Conservation (phyloP, 164 flowering plant genomes). For the Nelumbo lutea region DNA sequence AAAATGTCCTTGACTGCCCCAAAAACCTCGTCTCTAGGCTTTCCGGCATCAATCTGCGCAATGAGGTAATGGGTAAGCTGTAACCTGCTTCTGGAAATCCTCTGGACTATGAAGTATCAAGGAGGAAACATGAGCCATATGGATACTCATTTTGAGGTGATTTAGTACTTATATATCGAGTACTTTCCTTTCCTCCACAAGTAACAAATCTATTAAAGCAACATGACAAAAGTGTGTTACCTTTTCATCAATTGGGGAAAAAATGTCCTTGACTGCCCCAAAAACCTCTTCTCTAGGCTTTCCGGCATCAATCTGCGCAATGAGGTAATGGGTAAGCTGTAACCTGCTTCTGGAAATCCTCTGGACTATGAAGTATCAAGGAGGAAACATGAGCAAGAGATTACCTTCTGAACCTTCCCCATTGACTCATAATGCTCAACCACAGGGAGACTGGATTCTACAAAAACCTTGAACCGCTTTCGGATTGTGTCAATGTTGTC, state of each 20-base stretch:
- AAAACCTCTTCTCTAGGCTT: slow-evolving; percentile 78
- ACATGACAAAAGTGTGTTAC: slow-evolving; percentile 24
- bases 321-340: neutral
- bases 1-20: slow-evolving; percentile 62
- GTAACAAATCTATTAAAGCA: neutral
- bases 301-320: slow-evolving; percentile 71
- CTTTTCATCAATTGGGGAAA: slow-evolving; percentile 40
- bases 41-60: slow-evolving; percentile 76
- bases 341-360: neutral
- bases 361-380: neutral
- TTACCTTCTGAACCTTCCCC: slow-evolving; percentile 27
- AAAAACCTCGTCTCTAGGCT: slow-evolving; percentile 74
- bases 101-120: neutral
- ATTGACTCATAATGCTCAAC: slow-evolving; percentile 21
- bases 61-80: neutral
- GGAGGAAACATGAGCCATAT: too few relatives aligned
- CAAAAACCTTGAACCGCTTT: slow-evolving; percentile 26
- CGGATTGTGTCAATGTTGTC: slow-evolving; percentile 32
- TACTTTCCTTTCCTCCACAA: neutral
- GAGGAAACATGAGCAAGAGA: neutral
- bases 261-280: slow-evolving; percentile 56
- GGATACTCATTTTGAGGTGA: too few relatives aligned
- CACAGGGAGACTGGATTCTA: slow-evolving; percentile 29
- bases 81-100: neutral
- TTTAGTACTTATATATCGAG: too few relatives aligned